Conservation (phyloP, 2,329 filamentous ascomycete species). For the Aureobasidium vineae region DNA sequence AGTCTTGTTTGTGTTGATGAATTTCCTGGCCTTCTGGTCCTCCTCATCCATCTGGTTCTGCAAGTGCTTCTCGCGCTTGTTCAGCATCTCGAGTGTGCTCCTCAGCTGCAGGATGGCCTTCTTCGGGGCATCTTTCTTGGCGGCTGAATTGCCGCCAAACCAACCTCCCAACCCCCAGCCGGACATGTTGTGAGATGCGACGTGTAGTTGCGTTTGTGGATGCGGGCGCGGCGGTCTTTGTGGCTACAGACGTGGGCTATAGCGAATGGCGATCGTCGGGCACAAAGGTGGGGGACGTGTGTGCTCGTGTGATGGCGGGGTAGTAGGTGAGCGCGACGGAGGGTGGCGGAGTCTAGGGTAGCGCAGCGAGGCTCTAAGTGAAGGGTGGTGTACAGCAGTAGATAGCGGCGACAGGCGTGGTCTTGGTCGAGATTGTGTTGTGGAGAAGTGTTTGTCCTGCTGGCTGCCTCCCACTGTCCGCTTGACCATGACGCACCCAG, state of each 20-base stretch:
- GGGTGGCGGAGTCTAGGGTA: neutral
- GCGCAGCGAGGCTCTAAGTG: neutral
- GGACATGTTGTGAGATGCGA: constrained; percentile 49
- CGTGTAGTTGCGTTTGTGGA: neutral
- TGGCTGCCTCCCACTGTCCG: constrained; percentile 14
- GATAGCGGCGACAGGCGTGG: neutral
- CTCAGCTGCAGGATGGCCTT: constrained; percentile 89
- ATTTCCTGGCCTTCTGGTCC: constrained; percentile 82
- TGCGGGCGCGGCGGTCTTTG: neutral
- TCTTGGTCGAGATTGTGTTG: constrained; percentile 14
- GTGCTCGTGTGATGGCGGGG: constrained; percentile 19
- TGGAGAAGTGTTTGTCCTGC: constrained; percentile 21
- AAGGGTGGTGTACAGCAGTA: neutral
- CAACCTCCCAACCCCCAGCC: constrained; percentile 66
- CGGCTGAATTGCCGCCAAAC: constrained; percentile 78
- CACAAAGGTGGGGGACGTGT: constrained; percentile 12
- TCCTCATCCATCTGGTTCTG: constrained; percentile 93
- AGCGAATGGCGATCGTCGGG: constrained; percentile 23
- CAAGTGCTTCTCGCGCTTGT: constrained; percentile 91
- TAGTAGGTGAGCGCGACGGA: neutral
- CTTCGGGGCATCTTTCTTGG: constrained; percentile 92
- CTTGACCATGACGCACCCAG: constrained; percentile 20
- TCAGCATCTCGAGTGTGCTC: constrained; percentile 92
- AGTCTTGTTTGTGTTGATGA: constrained; percentile 84
- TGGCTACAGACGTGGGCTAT: constrained; percentile 12